Evolutionary conservation across 1,284 basidiomycete genomes (phyloP), one percentile per base, ranked within the genome.

Genomic region (Apiotrichum montevideense): DNA sequence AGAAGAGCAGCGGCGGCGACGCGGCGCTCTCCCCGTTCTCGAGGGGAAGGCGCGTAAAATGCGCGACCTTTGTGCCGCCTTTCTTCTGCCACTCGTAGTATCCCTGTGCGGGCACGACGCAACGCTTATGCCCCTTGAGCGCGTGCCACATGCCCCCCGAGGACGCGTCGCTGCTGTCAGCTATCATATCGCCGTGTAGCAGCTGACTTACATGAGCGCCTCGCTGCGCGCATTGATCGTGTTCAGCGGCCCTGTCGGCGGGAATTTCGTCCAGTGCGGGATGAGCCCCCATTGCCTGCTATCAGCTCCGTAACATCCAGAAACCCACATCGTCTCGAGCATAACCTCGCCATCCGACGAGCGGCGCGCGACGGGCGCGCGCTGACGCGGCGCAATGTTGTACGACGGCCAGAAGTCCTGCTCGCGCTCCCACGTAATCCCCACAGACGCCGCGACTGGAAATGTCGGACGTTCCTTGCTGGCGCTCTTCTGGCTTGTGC

Each of bases 61-160:
- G 84, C 0, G 92, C 88, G 0, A 88, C 67, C 60, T 88, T 86
- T 13, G 85, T 80, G 63, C 85, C 85, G 46, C 86, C 87, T 68
- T 87, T 90, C 62, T 85, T 87, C 52, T 89, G 79, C 88, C 94
- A 97, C 78, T 91, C 94, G 73, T 87, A 97, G 76, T 93, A 96
- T 45, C 87, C 91, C 76, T 93, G 84, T 56, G 85, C 87, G 11
- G 87, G 75, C 50, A 94, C 83, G 14, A 85, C 82, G 71, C 90
- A 93, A 37, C 92, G 82, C 63, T 88, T 87, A 74, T 79, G 82
- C 7, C 85, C 87, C 67, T 88, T 88, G 62, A 90, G 81, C 58
- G 83, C 84, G 39, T 79, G 84, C 90, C 90, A 93, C 82, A 92
- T 87, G 0, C 88, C 87, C 5, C 74, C 74, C 3, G 73, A 70